These are phyloP conservation scores for Trametes maxima DNA, from an alignment of 768 basidiomycete genomes.

Conservation along the genomic window DNA sequence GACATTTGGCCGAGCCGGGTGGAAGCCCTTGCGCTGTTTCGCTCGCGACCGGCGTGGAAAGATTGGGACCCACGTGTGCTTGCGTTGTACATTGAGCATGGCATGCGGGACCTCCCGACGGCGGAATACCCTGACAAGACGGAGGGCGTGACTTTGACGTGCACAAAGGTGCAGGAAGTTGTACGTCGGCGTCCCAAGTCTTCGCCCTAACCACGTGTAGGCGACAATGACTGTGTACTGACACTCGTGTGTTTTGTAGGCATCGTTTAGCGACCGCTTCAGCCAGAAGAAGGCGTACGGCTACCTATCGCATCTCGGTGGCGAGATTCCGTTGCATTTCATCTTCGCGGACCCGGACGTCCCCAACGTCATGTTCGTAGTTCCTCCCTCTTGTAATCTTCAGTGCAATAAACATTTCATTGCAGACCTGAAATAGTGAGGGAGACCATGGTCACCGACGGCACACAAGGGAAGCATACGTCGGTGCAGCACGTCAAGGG, in stretches of 20 bases:
- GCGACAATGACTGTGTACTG: background rate
- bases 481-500: conserved; percentile 4
- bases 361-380: background rate
- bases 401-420: no score
- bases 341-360: conserved; percentile 49
- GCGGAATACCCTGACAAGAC: conserved; percentile 44
- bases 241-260: conserved; percentile 18
- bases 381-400: background rate
- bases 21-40: conserved; percentile 45
- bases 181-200: conserved; percentile 11
- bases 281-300: conserved; percentile 39
- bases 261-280: conserved; percentile 44
- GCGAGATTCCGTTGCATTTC: conserved; percentile 44
- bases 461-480: background rate
- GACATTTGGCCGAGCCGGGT: conserved; percentile 56
- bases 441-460: background rate
- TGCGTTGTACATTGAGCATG: conserved; percentile 1
- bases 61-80: conserved; percentile 18
- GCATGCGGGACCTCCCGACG: conserved; percentile 40
- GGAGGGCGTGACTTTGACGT: conserved; percentile 53
- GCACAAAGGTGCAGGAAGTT: conserved; percentile 48
- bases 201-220: background rate
- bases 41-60: conserved; percentile 12
- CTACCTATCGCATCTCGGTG: conserved; percentile 36
- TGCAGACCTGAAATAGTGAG: conserved; percentile 3